Evolutionary conservation across 345 rosid genomes (phyloP), one percentile per base, ranked within the genome.

Genomic region (Murraya paniculata): DNA sequence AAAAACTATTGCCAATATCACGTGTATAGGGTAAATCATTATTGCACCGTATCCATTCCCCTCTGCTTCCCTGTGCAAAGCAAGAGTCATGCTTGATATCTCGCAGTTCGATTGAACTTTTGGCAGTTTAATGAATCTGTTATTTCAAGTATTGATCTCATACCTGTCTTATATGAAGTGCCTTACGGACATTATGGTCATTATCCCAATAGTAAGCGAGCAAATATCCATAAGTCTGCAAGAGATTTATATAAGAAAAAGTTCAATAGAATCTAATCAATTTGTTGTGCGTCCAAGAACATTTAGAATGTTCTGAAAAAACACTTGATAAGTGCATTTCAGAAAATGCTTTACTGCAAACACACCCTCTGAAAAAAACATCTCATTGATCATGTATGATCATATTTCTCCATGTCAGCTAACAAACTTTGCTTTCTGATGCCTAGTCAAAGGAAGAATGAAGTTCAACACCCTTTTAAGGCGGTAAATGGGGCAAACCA

Each of bases 101-200:
- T 50, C 1, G 0, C 21, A 16, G 21, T 50, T 16, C 6, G 1
- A 13, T 50, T 50, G 18, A 21, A 50, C 56, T 18, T 14, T 50
- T 18, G 16, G 56, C 1, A 16, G 56, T 50, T 50, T 18, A 16
- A 50, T 50, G 56, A 41, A 10, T 41, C 14, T 16, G 18, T 1
- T 16, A 50, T 50, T 50, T 16, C 56, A 6, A 39, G 9, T 69
- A 19, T 18, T 59, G 7, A 31, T 67, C 41, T 62, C 78, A 31
- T 77, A 89, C 93, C 87, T 89, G 68, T 68, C 83, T 74, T 28
- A 89, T 27, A 16, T 69, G 72, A 58, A 87, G 88, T 6, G 90
- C 86, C 16, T 82, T 68, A 4, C 61, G 82, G 53, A 88, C 91
- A 19, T 62, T 68, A 24, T 80, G 38, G 14, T 88, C 78, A 21